Evolutionary conservation across 2,329 filamentous ascomycete genomes (phyloP), one percentile per base, ranked within the genome.

Genomic region (Fusarium secorum): DNA sequence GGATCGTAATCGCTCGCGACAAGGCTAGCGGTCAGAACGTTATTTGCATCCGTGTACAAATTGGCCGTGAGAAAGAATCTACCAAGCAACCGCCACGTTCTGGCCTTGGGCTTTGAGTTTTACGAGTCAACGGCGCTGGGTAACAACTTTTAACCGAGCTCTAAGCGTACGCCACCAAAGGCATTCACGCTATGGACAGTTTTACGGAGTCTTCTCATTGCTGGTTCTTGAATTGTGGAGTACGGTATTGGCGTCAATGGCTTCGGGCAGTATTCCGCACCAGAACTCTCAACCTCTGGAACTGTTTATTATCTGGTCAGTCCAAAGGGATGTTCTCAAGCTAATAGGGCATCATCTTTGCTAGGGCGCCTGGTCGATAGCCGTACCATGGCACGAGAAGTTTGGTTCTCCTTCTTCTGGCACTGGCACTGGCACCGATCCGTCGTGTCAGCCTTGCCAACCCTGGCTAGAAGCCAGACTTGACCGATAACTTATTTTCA

Each of bases 371-470:
- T 61, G 48, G 41, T 32, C 22, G 26, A 55, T 18, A 41, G 38
- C 54, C 45, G 41, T 42, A n/a, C 55, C 49, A 61, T 44, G 53
- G 56, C 55, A 64, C 59, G 56, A 60, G 41, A 58, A 62, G 66
- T 68, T 66, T 72, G 58, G 56, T 53, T 54, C 57, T 57, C 53
- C 54, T 57, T 41, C 62, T 56, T 44, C 42, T 13, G 24, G 42
- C n/a, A 18, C 32, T 59, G 66, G 60, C 51, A 67, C 60, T 60
- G 61, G 59, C 52, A 66, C 63, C 57, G 60, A 73, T 62, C 66
- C 60, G 56, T 64, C 64, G 58, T 76, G 74, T 76, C 74, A 76
- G 73, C 74, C 74, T 75, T 76, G 71, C 67, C 74, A 67, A 63
- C 51, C 57, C 62, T 62, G 57, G 72, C 56, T 55, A 66, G 30